These are phyloP conservation scores for Heterobasidion annosum DNA, from an alignment of 1,284 basidiomycete species.

Conservation along the genomic window DNA sequence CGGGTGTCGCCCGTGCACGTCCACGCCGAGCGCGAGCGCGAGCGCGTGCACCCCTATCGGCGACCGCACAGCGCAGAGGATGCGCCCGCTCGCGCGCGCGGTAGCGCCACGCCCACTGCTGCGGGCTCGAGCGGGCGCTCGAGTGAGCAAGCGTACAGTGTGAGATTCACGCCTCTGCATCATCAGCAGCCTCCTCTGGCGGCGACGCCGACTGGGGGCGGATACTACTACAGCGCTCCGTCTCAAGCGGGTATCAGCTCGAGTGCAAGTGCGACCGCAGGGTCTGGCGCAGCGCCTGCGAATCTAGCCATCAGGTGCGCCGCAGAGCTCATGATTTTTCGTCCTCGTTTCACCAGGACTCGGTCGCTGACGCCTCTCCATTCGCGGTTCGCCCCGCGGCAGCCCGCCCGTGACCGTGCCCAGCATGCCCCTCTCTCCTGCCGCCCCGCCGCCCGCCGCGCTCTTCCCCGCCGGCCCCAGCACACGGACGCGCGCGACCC, in stretches of 20 bases:
- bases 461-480: background rate
- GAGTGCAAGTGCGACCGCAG: background rate
- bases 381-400: background rate
- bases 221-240: background rate
- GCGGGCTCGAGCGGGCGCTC: background rate
- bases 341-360: background rate
- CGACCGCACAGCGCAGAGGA: slow-evolving; percentile 20
- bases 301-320: background rate
- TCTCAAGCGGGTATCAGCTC: background rate
- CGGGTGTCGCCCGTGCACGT: slow-evolving; percentile 17
- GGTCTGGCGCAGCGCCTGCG: background rate
- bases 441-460: background rate
- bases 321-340: background rate
- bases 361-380: background rate
- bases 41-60: slow-evolving; percentile 19
- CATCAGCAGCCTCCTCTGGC: background rate
- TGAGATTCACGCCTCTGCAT: background rate
- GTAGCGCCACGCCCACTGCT: too few species aligned
- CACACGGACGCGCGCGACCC: background rate
- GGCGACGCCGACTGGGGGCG: background rate
- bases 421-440: slow-evolving; percentile 2
- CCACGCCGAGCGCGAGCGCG: slow-evolving; percentile 12
- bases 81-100: slow-evolving; percentile 8
- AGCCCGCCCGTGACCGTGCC: slow-evolving; percentile 8
- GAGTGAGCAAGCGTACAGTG: background rate